Conservation (phyloP, 2,329 filamentous ascomycete genomes). For the Rhynchosporium graminicola region DNA sequence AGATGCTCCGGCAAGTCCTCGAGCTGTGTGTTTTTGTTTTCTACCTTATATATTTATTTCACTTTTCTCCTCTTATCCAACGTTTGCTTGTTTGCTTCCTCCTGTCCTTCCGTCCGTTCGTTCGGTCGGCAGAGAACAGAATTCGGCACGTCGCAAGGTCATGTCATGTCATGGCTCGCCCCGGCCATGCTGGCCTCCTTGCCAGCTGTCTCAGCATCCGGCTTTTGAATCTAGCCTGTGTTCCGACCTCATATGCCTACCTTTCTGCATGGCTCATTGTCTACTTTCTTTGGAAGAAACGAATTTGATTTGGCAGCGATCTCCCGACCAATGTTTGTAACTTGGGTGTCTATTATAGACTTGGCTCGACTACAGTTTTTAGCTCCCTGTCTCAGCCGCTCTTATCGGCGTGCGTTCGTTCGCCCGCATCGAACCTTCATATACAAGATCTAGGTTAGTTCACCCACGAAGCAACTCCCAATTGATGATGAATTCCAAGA, state of each 20-base stretch:
- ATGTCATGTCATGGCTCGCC: background rate
- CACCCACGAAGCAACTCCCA: background rate
- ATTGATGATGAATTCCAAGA: background rate
- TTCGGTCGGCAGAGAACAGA: conserved; percentile 2
- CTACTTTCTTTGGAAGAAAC: background rate
- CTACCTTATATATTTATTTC: background rate
- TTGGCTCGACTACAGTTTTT: background rate
- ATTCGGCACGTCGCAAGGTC: background rate
- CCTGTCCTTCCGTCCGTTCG: background rate
- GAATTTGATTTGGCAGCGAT: conserved; percentile 15
- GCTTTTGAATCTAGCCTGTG: background rate
- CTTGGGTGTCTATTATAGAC: background rate
- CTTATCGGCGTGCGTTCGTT: background rate
- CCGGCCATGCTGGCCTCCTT: background rate
- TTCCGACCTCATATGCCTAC: background rate
- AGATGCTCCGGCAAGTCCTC: background rate
- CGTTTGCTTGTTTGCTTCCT: background rate
- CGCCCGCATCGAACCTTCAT: background rate
- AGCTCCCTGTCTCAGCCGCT: background rate
- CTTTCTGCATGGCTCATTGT: background rate
- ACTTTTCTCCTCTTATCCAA: background rate
- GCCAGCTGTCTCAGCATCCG: conserved; percentile 9
- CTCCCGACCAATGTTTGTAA: conserved; percentile 5
- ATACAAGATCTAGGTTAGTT: background rate
- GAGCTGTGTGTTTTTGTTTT: background rate